Evolutionary conservation across 106 monocot genomes (phyloP), one percentile per base, ranked within the genome.

Genomic region (Phalaenopsis equestris): DNA sequence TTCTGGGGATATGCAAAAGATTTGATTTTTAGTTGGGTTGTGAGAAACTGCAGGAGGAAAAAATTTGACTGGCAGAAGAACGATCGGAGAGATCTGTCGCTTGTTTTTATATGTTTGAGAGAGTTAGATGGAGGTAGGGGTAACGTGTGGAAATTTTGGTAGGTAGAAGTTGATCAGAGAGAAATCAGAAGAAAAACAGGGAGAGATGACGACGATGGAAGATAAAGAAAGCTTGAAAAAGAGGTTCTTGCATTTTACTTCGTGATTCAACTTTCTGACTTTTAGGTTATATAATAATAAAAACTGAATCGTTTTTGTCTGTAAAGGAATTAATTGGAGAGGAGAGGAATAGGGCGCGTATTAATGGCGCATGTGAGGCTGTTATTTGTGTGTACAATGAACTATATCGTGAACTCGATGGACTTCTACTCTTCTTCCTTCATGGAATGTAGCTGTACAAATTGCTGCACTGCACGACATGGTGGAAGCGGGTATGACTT

Each of bases 11-110:
- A 21, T 0, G 21, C 30, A 14, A 70, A 70, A 70, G 70, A 39
- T 70, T 12, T 39, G 70, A 11, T 39, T 70, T 70, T 70, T 70
- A 70, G 61, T 21, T 61, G 61, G 61, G n/a, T 61, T 61, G n/a
- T 21, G 21, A 61, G 18, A 21, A 61, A 6, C n/a, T 65, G 12
- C 52, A 52, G 12, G 12, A 2, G 11, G 0, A 48, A 48, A 48
- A 11, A 10, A 6, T 14, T 12, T 12, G 11, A 3, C 52, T 52
- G 14, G 11, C 14, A 15, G 52, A 14, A 52, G 52, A 52, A 21
- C 1, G 0, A 5, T 65, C 21, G 23, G 9, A 65, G 64, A 24
- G 64, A 65, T 65, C 19, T 1, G 24, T 19, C 64, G 64, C 64
- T 23, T 52, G 12, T 12, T 52, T 14, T 52, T 14, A 52, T 52